Conservation (phyloP, 1,139 yeast species). For the Yamadazyma friedrichii region DNA sequence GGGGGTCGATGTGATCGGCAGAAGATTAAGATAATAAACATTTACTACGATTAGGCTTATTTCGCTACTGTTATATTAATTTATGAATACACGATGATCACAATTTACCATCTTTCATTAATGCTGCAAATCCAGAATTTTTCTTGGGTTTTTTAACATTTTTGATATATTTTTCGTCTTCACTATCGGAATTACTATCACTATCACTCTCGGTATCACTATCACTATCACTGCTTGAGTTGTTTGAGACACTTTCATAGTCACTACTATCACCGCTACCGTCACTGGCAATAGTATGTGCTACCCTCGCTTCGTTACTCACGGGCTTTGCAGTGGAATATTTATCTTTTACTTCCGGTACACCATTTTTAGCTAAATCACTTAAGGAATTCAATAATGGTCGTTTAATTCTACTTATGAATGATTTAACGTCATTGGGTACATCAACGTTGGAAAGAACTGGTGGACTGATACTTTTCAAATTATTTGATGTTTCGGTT, state of each 20-base stretch:
- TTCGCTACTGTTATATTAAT: not conserved
- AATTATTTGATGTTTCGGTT: not conserved
- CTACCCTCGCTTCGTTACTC: constrained; percentile 6
- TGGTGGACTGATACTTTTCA: not conserved
- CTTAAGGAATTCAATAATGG: constrained; percentile 49
- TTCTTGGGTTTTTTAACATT: constrained; percentile 20
- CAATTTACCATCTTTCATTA: constrained; percentile 49
- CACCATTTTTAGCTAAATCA: constrained; percentile 58
- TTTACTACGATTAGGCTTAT: not conserved
- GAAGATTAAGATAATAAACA: constrained; percentile 13
- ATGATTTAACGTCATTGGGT: constrained; percentile 4
- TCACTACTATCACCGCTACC: constrained; percentile 19
- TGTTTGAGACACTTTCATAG: constrained; percentile 21
- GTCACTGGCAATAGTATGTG: constrained; percentile 7
- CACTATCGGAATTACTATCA: constrained; percentile 21
- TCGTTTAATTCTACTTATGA: constrained; percentile 14
- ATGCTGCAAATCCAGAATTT: constrained; percentile 48
- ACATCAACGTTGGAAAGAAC: constrained; percentile 1
- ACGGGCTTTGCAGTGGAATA: constrained; percentile 15
- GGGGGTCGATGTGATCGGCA: constrained; percentile 28
- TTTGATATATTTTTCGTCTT: constrained; percentile 12
- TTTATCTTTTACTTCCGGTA: constrained; percentile 60
- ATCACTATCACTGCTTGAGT: constrained; percentile 16
- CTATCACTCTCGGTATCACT: constrained; percentile 14
- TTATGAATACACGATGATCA: not conserved